Conservation (phyloP, 208 protist species). For the Herpetomonas tarakana region DNA sequence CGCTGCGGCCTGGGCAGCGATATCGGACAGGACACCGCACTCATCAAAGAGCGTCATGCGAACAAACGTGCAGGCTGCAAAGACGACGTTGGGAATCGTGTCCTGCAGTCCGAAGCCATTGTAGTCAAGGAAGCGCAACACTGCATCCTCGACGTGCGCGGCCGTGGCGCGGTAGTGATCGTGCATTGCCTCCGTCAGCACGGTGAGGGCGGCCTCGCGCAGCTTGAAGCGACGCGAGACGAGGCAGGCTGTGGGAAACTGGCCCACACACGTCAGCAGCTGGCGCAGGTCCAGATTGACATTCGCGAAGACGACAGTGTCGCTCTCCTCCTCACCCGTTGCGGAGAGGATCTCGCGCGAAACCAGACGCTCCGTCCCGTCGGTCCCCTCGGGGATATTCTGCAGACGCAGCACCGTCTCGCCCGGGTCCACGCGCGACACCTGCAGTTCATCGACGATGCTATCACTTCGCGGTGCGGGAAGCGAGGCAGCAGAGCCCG, state of each 20-base stretch:
- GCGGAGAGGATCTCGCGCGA: constrained; percentile 24
- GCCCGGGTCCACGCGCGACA: neutral
- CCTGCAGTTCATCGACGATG: neutral
- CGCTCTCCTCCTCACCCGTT: constrained; percentile 16
- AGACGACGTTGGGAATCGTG: constrained; percentile 69
- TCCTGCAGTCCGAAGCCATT: constrained; percentile 82
- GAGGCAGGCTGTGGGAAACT: constrained; percentile 69
- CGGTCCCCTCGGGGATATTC: neutral
- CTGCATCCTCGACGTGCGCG: constrained; percentile 37
- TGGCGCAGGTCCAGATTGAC: constrained; percentile 25
- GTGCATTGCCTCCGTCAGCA: constrained; percentile 36
- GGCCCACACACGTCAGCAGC: constrained; percentile 37
- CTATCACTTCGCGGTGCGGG: constrained; percentile 3
- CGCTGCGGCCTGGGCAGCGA: constrained; percentile 41
- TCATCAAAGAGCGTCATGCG: constrained; percentile 53
- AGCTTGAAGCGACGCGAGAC: constrained; percentile 68
- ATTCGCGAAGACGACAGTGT: constrained; percentile 11
- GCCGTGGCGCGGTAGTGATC: constrained; percentile 14
- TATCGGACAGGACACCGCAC: constrained; percentile 24
- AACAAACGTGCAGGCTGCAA: constrained; percentile 66
- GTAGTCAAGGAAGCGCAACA: constrained; percentile 77
- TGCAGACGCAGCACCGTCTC: neutral
- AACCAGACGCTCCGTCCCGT: constrained; percentile 20
- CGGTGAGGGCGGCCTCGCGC: constrained; percentile 66
- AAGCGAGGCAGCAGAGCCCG: neutral